phyloP scores from a whole-genome alignment of 1,139 yeast species.

The Barnettozyma hawaiiensis region DNA sequence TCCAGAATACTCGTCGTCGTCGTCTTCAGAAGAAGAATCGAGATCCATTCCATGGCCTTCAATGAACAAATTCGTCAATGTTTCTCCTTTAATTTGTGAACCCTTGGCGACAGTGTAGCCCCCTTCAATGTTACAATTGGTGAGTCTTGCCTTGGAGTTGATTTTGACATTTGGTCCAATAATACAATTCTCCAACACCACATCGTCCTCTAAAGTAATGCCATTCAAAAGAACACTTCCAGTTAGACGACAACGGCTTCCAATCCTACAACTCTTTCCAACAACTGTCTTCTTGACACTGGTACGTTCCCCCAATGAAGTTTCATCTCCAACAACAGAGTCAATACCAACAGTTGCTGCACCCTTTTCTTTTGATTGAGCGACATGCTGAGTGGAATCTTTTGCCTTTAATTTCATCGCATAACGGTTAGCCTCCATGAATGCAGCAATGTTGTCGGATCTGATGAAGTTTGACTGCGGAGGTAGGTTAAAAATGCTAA shows the following conservation, averaged over 20 bases:
- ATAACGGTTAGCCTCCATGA: slow-evolving; percentile 86
- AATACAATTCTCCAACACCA: slow-evolving; percentile 75
- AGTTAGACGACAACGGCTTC: slow-evolving; percentile 80
- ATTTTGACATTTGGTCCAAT: slow-evolving; percentile 66
- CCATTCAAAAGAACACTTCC: slow-evolving; percentile 78
- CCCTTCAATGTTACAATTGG: slow-evolving; percentile 83
- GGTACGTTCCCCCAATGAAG: slow-evolving; percentile 67
- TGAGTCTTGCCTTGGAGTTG: slow-evolving; percentile 53
- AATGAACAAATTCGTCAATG: slow-evolving; percentile 59
- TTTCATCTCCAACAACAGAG: slow-evolving; percentile 60
- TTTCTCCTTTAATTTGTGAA: slow-evolving; percentile 76
- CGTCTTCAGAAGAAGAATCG: slow-evolving; percentile 30
- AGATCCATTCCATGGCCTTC: slow-evolving; percentile 39
- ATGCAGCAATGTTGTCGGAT: slow-evolving; percentile 71
- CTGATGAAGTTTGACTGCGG: slow-evolving; percentile 65
- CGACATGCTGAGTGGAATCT: slow-evolving; percentile 26
- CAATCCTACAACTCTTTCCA: slow-evolving; percentile 72
- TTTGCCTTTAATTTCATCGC: slow-evolving; percentile 51
- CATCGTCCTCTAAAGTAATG: slow-evolving; percentile 74
- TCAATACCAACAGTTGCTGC: slow-evolving; percentile 85
- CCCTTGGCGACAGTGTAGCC: slow-evolving; percentile 57
- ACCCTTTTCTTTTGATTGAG: slow-evolving; percentile 46
- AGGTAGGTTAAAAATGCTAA: slow-evolving; percentile 63
- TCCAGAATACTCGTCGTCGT: slow-evolving; percentile 31
- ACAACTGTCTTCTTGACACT: slow-evolving; percentile 81